Evolutionary conservation across 306 rosid genomes (phyloP).

Genomic region (Prunus dulcis): DNA sequence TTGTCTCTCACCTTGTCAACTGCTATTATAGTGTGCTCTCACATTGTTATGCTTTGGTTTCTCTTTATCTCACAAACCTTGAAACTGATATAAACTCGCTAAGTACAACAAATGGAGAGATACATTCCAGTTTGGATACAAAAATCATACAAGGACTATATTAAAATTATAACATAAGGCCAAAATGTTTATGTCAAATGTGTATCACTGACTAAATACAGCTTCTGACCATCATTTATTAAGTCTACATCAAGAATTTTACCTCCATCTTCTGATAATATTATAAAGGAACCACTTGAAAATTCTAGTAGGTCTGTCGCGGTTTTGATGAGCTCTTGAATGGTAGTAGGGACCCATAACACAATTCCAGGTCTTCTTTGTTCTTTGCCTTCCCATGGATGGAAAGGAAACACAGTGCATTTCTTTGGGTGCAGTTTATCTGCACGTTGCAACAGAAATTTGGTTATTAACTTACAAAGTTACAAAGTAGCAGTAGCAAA

Average conservation of each 20-base stretch:
- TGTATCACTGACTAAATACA: constrained; percentile 57
- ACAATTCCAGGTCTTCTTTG: constrained; percentile 64
- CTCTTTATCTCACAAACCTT: no score
- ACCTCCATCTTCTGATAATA: constrained; percentile 88
- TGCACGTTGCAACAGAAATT: constrained; percentile 31
- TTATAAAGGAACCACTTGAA: constrained; percentile 28
- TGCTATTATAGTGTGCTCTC: no score
- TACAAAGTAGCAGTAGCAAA: no score
- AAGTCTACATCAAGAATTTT: constrained; percentile 65
- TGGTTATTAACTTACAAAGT: background rate
- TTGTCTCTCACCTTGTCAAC: no score
- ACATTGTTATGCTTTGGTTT: no score
- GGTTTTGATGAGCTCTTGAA: constrained; percentile 57
- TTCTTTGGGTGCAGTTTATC: constrained; percentile 60
- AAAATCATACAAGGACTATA: constrained; percentile 1
- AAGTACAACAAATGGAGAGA: background rate
- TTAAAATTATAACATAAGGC: background rate
- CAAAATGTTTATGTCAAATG: constrained; percentile 22
- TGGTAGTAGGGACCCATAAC: constrained; percentile 65
- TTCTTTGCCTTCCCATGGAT: constrained; percentile 79
- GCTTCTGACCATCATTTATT: constrained; percentile 72
- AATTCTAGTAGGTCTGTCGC: constrained; percentile 50
- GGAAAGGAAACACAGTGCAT: constrained; percentile 86
- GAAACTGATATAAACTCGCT: no score
- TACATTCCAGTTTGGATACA: background rate